Percentiles rank a stretch among this genome's conserved stretches.
Conservation (phyloP, 495 filamentous ascomycete genomes). For the Rusavskia elegans region DNA sequence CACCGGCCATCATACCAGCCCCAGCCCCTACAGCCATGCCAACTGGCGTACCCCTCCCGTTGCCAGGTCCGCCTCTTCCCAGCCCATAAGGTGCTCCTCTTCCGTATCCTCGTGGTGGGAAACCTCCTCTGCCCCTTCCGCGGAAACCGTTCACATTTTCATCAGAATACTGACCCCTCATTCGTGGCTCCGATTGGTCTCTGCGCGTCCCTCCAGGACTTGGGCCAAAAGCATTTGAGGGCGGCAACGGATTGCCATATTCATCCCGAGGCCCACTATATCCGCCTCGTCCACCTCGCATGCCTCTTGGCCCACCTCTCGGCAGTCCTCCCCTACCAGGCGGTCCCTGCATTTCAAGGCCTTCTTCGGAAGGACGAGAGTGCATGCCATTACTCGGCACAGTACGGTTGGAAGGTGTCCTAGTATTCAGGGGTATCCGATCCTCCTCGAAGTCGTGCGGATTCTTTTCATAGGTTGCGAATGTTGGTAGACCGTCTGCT, state of each 20-base stretch:
- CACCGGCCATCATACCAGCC: conserved; percentile 17
- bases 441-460: conserved; percentile 53
- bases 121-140: conserved; percentile 36
- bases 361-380: conserved; percentile 11
- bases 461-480: conserved; percentile 63
- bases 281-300: conserved; percentile 13
- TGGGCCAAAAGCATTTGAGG: conserved; percentile 25
- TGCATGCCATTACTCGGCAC: conserved; percentile 10
- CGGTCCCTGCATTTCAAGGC: conserved; percentile 9
- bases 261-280: conserved; percentile 42
- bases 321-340: conserved; percentile 7
- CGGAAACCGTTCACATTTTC: conserved; percentile 44
- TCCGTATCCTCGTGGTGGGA: conserved; percentile 42
- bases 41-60: conserved; percentile 17
- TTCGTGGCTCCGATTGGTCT: conserved; percentile 27
- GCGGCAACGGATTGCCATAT: conserved; percentile 47
- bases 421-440: conserved; percentile 61
- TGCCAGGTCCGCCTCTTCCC: conserved; percentile 9
- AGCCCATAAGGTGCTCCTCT: conserved; percentile 32
- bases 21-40: conserved; percentile 15
- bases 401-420: conserved; percentile 26
- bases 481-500: conserved; percentile 48
- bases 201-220: conserved; percentile 20
- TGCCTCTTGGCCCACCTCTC: conserved; percentile 8
- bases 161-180: conserved; percentile 45